These are phyloP conservation scores for Solanum megistacrolobum DNA, from an alignment of 257 asterid genomes.

Conservation along the genomic window DNA sequence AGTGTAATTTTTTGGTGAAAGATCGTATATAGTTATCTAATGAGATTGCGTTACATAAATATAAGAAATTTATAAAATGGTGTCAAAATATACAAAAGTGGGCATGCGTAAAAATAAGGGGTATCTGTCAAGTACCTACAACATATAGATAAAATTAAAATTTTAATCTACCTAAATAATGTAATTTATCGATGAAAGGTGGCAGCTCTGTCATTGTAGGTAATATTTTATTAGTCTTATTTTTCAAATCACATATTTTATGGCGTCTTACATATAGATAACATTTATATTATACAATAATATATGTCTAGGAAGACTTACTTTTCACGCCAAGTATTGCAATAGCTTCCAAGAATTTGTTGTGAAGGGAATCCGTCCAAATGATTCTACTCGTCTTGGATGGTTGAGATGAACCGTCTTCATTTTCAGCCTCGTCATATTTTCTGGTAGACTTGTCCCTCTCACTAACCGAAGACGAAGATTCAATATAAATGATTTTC, in stretches of 20 bases:
- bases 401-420: background rate
- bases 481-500: background rate
- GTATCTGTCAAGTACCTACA: background rate
- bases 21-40: too few relatives aligned
- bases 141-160: background rate
- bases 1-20: too few relatives aligned
- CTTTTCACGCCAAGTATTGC: slow-evolving; percentile 39
- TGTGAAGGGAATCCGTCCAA: slow-evolving; percentile 51
- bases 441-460: background rate
- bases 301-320: slow-evolving; percentile 8
- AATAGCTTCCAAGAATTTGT: slow-evolving; percentile 51
- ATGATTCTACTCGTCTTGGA: slow-evolving; percentile 24
- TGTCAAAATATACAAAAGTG: too few relatives aligned
- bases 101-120: background rate
- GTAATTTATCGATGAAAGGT: background rate
- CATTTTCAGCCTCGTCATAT: background rate
- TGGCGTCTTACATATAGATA: background rate
- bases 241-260: background rate
- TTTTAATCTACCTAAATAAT: background rate
- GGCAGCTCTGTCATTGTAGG: background rate
- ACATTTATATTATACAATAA: background rate
- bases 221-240: too few relatives aligned
- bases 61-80: background rate
- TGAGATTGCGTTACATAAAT: too few relatives aligned
- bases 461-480: background rate